Conservation (phyloP, 2,329 filamentous ascomycete genomes). For the Dactylellina leptospora region DNA sequence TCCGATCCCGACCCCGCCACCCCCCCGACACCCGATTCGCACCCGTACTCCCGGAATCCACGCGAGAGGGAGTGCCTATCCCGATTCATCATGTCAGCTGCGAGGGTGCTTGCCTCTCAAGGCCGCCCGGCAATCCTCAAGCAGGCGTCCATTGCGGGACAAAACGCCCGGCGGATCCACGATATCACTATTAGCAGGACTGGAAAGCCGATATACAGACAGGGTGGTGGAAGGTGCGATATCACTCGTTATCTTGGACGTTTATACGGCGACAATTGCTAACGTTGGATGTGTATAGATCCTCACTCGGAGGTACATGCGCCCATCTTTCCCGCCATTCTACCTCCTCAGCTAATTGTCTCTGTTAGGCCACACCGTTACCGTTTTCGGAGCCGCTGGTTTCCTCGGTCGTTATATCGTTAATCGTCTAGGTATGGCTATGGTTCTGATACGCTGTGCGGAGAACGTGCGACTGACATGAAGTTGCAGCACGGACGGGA, state of each 20-base stretch:
- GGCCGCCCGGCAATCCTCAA: conserved; percentile 61
- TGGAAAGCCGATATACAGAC: conserved; percentile 91
- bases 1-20: not conserved
- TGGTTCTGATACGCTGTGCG: not conserved
- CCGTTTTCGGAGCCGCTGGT: conserved; percentile 96
- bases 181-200: conserved; percentile 94
- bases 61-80: conserved; percentile 10
- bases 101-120: conserved; percentile 60
- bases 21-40: conserved; percentile 22
- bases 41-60: conserved; percentile 13
- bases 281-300: conserved; percentile 65
- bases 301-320: conserved; percentile 80
- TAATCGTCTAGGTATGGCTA: conserved; percentile 78
- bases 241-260: conserved; percentile 40
- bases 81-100: conserved; percentile 41
- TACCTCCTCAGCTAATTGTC: conserved; percentile 48
- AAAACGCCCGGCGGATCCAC: conserved; percentile 68
- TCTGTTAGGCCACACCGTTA: conserved; percentile 83
- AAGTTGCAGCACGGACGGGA: conserved; percentile 78
- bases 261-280: conserved; percentile 13
- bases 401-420: conserved; percentile 97
- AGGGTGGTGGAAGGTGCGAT: conserved; percentile 81
- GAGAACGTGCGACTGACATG: conserved; percentile 10
- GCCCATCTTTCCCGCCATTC: not conserved
- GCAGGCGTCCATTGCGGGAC: conserved; percentile 56